Evolutionary conservation across 2,329 filamentous ascomycete species (phyloP).

Genomic region (Aspergillus hortae): DNA sequence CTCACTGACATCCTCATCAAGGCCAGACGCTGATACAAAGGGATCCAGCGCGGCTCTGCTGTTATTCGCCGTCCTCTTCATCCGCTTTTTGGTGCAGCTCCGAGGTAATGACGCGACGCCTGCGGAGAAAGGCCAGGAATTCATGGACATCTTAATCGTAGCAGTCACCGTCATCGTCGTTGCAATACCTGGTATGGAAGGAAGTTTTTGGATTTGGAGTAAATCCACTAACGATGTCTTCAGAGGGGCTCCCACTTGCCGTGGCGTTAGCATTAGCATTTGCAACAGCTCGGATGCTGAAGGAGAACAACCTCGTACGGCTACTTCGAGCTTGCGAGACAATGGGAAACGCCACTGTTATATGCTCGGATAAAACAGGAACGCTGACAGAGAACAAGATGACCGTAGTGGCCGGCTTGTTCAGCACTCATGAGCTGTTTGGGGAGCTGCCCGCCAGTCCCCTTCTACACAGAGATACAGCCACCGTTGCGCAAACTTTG

Average conservation of each 20-base stretch:
- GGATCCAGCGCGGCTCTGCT: slow-evolving; percentile 57
- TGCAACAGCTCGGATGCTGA: slow-evolving; percentile 56
- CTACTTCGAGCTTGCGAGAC: slow-evolving; percentile 55
- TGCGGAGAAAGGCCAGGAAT: slow-evolving; percentile 50
- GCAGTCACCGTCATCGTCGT: slow-evolving; percentile 56
- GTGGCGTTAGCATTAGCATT: slow-evolving; percentile 58
- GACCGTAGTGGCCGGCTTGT: slow-evolving; percentile 52
- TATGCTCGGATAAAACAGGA: slow-evolving; percentile 62
- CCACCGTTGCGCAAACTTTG: background rate
- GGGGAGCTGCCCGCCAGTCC: background rate
- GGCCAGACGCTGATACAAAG: background rate
- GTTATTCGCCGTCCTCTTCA: slow-evolving; percentile 67
- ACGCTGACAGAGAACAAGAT: slow-evolving; percentile 60
- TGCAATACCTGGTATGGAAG: slow-evolving; percentile 22
- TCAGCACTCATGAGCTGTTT: slow-evolving; percentile 33
- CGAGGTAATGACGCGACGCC: slow-evolving; percentile 40
- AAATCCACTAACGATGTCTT: slow-evolving; percentile 30
- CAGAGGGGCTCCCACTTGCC: slow-evolving; percentile 55
- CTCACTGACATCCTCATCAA: background rate
- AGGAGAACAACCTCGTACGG: slow-evolving; percentile 57
- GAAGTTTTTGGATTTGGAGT: background rate
- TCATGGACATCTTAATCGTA: slow-evolving; percentile 53
- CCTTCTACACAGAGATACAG: background rate
- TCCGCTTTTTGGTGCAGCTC: slow-evolving; percentile 65
- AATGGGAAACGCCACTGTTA: slow-evolving; percentile 59